Evolutionary conservation across 2,329 filamentous ascomycete genomes (phyloP), one percentile per base, ranked within the genome.

Genomic region (Phaeosphaeria sp.): DNA sequence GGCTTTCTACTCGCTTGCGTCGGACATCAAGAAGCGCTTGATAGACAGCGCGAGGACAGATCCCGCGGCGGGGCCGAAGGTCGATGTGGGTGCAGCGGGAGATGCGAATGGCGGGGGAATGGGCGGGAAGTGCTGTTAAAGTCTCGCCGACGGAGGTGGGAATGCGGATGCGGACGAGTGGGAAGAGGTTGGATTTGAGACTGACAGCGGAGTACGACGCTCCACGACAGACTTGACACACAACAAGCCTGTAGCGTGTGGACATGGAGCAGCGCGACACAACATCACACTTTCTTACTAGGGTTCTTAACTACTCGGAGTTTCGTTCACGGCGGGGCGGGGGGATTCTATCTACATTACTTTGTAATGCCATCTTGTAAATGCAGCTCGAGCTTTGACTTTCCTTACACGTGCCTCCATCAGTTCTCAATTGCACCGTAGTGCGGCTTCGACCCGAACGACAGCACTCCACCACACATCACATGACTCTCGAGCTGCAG

Each of bases 21-120:
- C 91, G 65, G 94, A 98, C 77, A 98, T 99, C 84, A 99, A 99
- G 89, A 97, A 97, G 86, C 89, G 92, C 69, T 90, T 97, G 78
- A 95, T 97, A 80, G 94, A 98, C 78, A 96, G 89, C 64, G 87
- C 89, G 67, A 92, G 94, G 84, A 87, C 87, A 64, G 91, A 95
- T 68, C 68, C 69, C 57, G 60, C 68, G 3, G 30, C 63, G 15
- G 67, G 59, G 8, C 63, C 66, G 20, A 72, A 64, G 55, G 74
- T 77, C n/a, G 69, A 77, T 39, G 74, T 77, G 5, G 66, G 69
- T 1, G 74, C 74, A n/a, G 60, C 65, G 30, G 67, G 66, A 30
- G 49, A 55, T 8, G 63, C 65, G 3, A 69, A 67, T 45, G 52
- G 36, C 3, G 72, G 66, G 18, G 72, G 68, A 2, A 69, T 74